These are phyloP conservation scores for Corchorus capsularis DNA, from an alignment of 345 rosid genomes.

Conservation along the genomic window DNA sequence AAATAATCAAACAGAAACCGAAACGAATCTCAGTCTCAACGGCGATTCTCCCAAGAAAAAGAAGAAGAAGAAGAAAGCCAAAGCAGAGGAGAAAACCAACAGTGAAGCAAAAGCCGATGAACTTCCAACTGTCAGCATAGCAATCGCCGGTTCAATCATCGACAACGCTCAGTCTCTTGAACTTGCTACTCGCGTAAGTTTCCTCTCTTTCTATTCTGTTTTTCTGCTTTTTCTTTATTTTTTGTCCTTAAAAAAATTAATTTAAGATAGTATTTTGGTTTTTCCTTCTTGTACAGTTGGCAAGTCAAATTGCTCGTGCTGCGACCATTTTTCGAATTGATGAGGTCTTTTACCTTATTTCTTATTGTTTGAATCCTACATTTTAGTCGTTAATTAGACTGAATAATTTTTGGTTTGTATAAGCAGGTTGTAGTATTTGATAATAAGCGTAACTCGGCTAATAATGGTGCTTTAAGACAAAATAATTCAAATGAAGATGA, in stretches of 20 bases:
- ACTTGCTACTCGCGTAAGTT: conserved; percentile 82
- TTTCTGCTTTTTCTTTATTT: neutral
- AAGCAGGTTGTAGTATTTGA: conserved; percentile 87
- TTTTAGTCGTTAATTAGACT: neutral
- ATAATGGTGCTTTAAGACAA: conserved; percentile 27
- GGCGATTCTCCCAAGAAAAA: conserved; percentile 39
- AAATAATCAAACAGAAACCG: neutral
- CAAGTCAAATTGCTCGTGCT: conserved; percentile 94
- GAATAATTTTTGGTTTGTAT: conserved; percentile 1
- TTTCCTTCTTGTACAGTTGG: conserved; percentile 51
- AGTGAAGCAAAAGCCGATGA: conserved; percentile 33
- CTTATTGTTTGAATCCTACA: neutral
- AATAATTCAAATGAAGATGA: conserved; percentile 54
- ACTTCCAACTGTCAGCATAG: conserved; percentile 71
- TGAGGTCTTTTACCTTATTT: conserved; percentile 53
- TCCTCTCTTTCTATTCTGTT: conserved; percentile 14
- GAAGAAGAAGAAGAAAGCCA: conserved; percentile 42
- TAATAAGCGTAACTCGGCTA: conserved; percentile 43
- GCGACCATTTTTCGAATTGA: conserved; percentile 84
- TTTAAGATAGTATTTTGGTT: neutral
- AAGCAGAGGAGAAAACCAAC: conserved; percentile 29
- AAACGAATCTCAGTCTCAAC: conserved; percentile 25
- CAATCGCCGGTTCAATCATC: conserved; percentile 93
- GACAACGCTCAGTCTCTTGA: conserved; percentile 92
- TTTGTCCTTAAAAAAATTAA: neutral